Conservation (phyloP, 1,139 yeast species). For the Pichia sp. region DNA sequence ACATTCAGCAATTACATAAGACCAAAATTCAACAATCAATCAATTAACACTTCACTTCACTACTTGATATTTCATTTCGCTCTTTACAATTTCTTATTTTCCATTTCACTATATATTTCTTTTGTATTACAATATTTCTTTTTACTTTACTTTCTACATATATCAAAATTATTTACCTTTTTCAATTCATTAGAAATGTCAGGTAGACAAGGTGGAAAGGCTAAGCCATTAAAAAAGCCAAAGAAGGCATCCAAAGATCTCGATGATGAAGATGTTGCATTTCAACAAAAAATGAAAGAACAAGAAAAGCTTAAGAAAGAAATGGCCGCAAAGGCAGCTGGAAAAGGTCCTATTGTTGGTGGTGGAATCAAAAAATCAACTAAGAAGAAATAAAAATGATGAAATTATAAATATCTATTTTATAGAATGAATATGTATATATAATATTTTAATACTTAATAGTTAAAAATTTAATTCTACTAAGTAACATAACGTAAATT, state of each 20-base stretch:
- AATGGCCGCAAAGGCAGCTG: constrained; percentile 78
- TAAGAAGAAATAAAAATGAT: constrained; percentile 22
- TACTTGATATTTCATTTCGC: no score
- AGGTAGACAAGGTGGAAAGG: constrained; percentile 40
- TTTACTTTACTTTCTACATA: not conserved
- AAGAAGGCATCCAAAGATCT: constrained; percentile 66
- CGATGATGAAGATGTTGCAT: constrained; percentile 86
- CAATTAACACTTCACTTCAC: no score
- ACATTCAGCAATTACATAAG: no score
- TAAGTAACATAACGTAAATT: no score
- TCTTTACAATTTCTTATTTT: no score
- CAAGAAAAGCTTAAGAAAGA: constrained; percentile 91
- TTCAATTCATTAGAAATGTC: constrained; percentile 32
- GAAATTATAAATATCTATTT: not conserved
- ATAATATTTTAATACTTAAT: no score
- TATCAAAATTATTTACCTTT: not conserved
- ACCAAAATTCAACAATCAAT: no score
- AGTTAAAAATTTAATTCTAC: no score
- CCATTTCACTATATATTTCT: no score
- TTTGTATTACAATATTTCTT: no score
- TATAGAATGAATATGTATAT: no score
- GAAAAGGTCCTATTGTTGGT: constrained; percentile 86
- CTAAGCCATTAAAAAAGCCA: constrained; percentile 62
- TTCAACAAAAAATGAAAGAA: constrained; percentile 90
- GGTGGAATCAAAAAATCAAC: constrained; percentile 89